Base-by-base conservation (phyloP, 495 filamentous ascomycete species). In the Haplographium delicatum region DNA sequence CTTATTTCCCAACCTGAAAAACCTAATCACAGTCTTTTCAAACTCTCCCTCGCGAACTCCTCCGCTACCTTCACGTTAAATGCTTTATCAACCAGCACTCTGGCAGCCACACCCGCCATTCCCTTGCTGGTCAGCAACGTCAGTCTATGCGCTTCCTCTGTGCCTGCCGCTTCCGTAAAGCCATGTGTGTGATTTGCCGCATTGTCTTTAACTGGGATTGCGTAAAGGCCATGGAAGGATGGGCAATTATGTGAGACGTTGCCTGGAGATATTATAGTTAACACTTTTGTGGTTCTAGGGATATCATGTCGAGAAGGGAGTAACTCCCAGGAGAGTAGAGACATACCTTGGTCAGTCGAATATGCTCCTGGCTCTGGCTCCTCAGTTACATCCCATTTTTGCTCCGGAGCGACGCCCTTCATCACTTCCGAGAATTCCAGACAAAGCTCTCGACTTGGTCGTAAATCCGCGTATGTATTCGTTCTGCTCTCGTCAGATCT, bases 211-310 rank as follows among this genome's bases (percentile, higher is more conserved):
- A 75, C 65, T 1, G 62, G 64, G 39, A 82, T 79, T 18, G 66
- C 69, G 58, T 81, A 81, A 0, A 69, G 67, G 1, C 74, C 76
- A 51, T 82, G 79, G 62, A 82, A 80, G 2, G 75, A 72, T 3
- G 79, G 79, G 16, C 77, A 69, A 41, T 69, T 65, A 30, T 81
- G 75, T 6, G 73, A 75, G 1, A 82, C 77, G 44, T 82, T 76
- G 0, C 78, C 79, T 80, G 70, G n/a, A 64, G 16, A 71, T 60
- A 33, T 25, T 1, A 35, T 22, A 35, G 34, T 23, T 11, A 8
- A 43, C 15, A 3, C 25, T 24, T 38, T 10, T 23, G 50, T 15
- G 16, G 27, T 9, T 13, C 3, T 3, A 48, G 28, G 18, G n/a
- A n/a, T n/a, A n/a, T n/a, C n/a, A n/a, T n/a, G n/a, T n/a, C n/a